Conservation (phyloP, 2,329 filamentous ascomycete genomes). For the Basipetospora chlamydospora region DNA sequence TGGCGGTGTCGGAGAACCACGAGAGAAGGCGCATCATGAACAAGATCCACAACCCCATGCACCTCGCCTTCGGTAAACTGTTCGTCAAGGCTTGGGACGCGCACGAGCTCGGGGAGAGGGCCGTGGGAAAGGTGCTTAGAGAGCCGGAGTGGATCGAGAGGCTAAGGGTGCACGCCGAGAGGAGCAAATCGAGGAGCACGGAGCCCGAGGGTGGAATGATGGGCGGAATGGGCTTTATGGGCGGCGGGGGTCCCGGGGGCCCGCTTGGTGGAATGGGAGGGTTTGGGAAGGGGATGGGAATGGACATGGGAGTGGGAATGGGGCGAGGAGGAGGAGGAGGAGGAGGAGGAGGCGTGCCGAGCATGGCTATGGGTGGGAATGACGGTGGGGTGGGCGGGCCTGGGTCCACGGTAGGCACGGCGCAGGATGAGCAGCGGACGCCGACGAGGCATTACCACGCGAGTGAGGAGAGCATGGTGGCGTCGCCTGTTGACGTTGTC, state of each 20-base stretch:
- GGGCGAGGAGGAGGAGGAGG: no score
- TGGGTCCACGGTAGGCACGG: no score
- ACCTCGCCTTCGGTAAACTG: constrained; percentile 39
- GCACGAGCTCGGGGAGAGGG: constrained; percentile 31
- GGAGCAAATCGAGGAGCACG: constrained; percentile 21
- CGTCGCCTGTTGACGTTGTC: no score
- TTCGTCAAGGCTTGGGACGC: constrained; percentile 51
- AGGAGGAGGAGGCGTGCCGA: background rate
- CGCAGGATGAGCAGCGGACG: no score
- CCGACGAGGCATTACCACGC: no score
- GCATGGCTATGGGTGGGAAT: constrained; percentile 11
- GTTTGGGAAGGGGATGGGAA: no score
- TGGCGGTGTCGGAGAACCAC: constrained; percentile 39
- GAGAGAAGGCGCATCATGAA: constrained; percentile 33
- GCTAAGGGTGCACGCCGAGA: constrained; percentile 29
- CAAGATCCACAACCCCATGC: constrained; percentile 39
- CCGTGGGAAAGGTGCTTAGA: constrained; percentile 25
- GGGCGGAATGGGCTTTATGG: no score
- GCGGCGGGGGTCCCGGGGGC: no score
- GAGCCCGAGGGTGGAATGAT: constrained; percentile 21
- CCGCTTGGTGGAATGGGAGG: no score
- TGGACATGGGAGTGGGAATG: no score
- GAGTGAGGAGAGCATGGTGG: no score
- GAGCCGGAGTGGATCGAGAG: constrained; percentile 32
- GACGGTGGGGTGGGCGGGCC: constrained; percentile 2